Evolutionary conservation across 139 green algal species (phyloP), one percentile per base, ranked within the genome.

Genomic region (Coccomyxa sp.): DNA sequence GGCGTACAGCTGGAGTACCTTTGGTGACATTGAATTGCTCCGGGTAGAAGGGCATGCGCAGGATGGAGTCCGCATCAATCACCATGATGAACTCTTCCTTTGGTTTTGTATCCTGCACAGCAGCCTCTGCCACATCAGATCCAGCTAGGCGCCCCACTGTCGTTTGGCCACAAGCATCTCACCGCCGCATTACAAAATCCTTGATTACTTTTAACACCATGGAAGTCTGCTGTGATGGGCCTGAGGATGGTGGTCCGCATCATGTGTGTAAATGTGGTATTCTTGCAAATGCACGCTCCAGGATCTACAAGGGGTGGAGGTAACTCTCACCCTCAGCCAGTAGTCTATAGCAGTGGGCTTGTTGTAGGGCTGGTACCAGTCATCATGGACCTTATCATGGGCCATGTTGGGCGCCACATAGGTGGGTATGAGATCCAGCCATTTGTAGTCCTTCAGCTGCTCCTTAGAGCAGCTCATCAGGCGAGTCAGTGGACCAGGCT

Each of bases 381-480:
- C 63, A 21, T 71, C 18, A 25, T 71, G 63, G 4, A 28, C 63
- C 9, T 71, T 25, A 25, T 71, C 63, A 71, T 28, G 21, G 18
- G 18, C 63, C 63, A 71, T 25, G 10, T 71, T 25, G 12, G 93
- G 93, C 0, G 91, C 93, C 16, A 95, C 82, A 85, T 93, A 91
- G 0, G 94, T 96, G 17, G 82, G 83, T 14, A 87, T 28, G 10
- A 76, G 27, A 51, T 91, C 82, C 76, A 94, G 85, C 67, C 86
- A 85, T 0, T 81, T 74, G 60, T 89, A 77, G 4, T 63, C 32
- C 21, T 81, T 83, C n/a, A 74, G 79, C 81, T 97, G 87, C 78
- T 92, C 88, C 0, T 88, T 67, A 0, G 89, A 90, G 88, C 94
- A 97, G 87, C 93, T 94, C 91, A 95, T 93, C 18, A 97, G 90